These are phyloP conservation scores for Monascus purpureus DNA, from an alignment of 495 filamentous ascomycete genomes.

Conservation along the genomic window DNA sequence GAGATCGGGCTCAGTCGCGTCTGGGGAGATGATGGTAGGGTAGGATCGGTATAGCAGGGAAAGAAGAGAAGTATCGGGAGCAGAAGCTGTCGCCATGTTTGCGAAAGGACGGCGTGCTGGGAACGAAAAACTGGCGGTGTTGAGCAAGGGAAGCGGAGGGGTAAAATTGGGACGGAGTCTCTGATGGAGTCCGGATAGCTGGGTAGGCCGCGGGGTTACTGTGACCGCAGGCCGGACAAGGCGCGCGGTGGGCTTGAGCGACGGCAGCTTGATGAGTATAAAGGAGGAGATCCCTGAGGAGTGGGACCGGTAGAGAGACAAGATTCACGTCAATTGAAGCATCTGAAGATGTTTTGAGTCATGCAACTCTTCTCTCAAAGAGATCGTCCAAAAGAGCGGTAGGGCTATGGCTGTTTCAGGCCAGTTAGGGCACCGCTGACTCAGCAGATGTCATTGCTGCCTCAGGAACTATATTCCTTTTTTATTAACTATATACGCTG, in stretches of 20 bases:
- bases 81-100: slow-evolving; percentile 36
- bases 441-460: too few species aligned
- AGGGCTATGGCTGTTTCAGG: too few species aligned
- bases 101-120: slow-evolving; percentile 6
- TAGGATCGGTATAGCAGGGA: slow-evolving; percentile 41
- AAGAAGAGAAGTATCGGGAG: slow-evolving; percentile 36
- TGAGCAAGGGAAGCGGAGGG: slow-evolving; percentile 17
- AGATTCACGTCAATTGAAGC: slow-evolving; percentile 1
- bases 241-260: slow-evolving; percentile 11
- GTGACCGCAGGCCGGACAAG: slow-evolving; percentile 21
- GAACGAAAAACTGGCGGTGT: slow-evolving; percentile 7
- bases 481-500: too few species aligned
- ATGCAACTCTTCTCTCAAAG: too few species aligned
- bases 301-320: slow-evolving; percentile 13
- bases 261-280: slow-evolving; percentile 13
- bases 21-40: slow-evolving; percentile 31
- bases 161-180: slow-evolving; percentile 10
- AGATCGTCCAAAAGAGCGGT: too few species aligned
- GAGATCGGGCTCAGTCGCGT: slow-evolving; percentile 37
- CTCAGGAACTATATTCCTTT: too few species aligned
- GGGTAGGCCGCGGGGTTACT: slow-evolving; percentile 20
- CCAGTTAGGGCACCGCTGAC: too few species aligned
- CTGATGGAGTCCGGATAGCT: slow-evolving; percentile 1
- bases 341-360: too few species aligned
- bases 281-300: slow-evolving; percentile 8